Base-by-base conservation (phyloP, 495 filamentous ascomycete species). In the Tuber umbilicatum region DNA sequence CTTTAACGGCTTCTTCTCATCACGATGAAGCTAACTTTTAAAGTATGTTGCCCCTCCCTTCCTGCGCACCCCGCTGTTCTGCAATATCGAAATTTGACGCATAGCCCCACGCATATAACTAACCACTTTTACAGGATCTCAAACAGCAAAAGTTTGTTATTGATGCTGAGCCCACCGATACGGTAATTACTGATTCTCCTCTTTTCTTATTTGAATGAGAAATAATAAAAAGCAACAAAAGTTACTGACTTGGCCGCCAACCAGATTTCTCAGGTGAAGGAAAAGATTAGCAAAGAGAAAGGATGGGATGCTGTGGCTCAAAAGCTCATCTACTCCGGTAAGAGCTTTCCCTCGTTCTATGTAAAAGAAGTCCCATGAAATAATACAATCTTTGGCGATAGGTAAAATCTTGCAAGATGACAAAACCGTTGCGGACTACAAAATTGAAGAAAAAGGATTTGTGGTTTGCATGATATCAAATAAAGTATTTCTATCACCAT, bases 391-490 rank as follows among this genome's bases (percentile, higher is more conserved):
- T 67, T 16, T 23, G 39, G 27, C 69, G 47, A 40, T 78, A 97
- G 94, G 95, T 84, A 99, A 99, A 86, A 97, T 99, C 76, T 87
- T 99, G 75, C 92, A 97, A 85, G 95, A 99, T 92, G 92, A 91
- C 75, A 94, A 97, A 80, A 94, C 94, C 23, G 91, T 98, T 78
- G 93, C 94, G 83, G 92, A 91, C 7, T 97, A 97, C 86, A 96
- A 91, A 85, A 97, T 99, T 74, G 94, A 99, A 85, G 95, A 98
- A 88, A 99, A 98, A 88, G 95, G 95, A 38, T 98, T 97, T 83
- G 91, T 99, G 79, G 96, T 99, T 67, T 99, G 95, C 84, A 95
- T 99, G 89, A 89, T 95, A 68, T 91, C 90, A 74, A 97, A 98
- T 92, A 94, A 97, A 88, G 68, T 84, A 79, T 76, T 45, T 16